phyloP scores from a whole-genome alignment of 495 filamentous ascomycete species.

The Hapsidospora chrysogenum region DNA sequence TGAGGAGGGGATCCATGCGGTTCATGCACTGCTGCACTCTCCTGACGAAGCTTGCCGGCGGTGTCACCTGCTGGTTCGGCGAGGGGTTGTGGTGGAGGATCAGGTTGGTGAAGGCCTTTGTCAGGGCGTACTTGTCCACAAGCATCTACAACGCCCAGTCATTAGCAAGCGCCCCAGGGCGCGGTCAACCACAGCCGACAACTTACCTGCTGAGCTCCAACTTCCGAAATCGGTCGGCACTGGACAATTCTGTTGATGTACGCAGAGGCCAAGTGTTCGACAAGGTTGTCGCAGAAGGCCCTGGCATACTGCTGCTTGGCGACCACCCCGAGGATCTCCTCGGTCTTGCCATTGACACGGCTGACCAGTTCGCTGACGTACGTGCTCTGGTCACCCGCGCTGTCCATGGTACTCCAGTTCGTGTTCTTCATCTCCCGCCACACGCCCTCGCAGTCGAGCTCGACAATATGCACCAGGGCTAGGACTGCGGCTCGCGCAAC shows the following conservation, averaged over 20 bases:
- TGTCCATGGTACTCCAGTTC: conserved; percentile 88
- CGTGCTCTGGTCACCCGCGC: conserved; percentile 85
- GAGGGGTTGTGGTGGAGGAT: conserved; percentile 34
- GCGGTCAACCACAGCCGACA: no score
- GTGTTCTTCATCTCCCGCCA: conserved; percentile 98
- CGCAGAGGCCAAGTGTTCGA: conserved; percentile 63
- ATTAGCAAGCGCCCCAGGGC: conserved; percentile 3
- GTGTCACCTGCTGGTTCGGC: conserved; percentile 14
- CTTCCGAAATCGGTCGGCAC: conserved; percentile 78
- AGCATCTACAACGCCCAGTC: conserved; percentile 43
- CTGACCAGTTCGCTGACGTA: conserved; percentile 71
- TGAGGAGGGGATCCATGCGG: conserved; percentile 82
- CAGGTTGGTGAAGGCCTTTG: conserved; percentile 59
- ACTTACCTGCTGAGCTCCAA: conserved; percentile 80
- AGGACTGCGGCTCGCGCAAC: conserved; percentile 80
- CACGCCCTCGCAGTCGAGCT: conserved; percentile 61
- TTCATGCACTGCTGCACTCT: conserved; percentile 72
- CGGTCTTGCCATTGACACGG: conserved; percentile 47
- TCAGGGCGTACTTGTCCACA: conserved; percentile 82
- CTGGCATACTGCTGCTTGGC: conserved; percentile 87
- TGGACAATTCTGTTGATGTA: conserved; percentile 77
- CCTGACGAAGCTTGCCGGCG: conserved; percentile 59
- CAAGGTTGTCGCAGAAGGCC: conserved; percentile 85
- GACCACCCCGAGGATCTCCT: conserved; percentile 61
- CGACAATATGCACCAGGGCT: conserved; percentile 67